A percentile compares a stretch with the other conserved stretches of the same genome.
These are phyloP conservation scores for Botrytis medusae DNA, from an alignment of 2,329 filamentous ascomycete species.

Conservation along the genomic window DNA sequence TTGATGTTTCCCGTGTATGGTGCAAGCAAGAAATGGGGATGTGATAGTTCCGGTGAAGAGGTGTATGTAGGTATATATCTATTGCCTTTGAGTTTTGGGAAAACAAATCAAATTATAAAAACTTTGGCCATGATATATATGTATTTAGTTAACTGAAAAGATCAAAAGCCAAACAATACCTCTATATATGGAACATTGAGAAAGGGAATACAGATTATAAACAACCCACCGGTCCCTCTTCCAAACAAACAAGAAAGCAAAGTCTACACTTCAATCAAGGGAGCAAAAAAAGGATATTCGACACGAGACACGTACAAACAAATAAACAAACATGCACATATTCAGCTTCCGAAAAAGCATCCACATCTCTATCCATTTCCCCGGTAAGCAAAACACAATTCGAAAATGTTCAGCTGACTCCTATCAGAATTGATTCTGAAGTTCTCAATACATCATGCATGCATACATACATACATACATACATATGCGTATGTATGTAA, in stretches of 20 bases:
- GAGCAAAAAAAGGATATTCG: not conserved
- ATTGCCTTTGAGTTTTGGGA: fast-evolving
- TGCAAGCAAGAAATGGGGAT: not conserved
- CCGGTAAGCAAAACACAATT: not conserved
- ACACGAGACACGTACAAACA: not conserved
- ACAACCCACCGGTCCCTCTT: too few species aligned
- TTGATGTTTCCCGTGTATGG: not conserved
- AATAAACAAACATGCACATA: not conserved
- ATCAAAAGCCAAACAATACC: not conserved
- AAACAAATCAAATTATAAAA: not conserved
- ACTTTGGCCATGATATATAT: not conserved
- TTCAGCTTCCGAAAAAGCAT: not conserved
- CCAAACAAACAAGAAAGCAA: too few species aligned
- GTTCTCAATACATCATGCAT: not conserved
- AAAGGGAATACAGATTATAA: not conserved
- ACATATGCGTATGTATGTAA: not conserved
- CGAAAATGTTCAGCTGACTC: not conserved
- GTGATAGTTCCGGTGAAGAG: not conserved
- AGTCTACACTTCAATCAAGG: too few species aligned
- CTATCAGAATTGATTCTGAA: not conserved
- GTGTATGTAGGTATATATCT: not conserved
- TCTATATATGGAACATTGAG: not conserved
- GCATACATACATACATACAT: not conserved
- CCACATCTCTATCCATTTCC: not conserved
- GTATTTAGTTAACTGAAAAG: not conserved